phyloP scores from a whole-genome alignment of 2,329 filamentous ascomycete species.

The Sclerotinia minor region DNA sequence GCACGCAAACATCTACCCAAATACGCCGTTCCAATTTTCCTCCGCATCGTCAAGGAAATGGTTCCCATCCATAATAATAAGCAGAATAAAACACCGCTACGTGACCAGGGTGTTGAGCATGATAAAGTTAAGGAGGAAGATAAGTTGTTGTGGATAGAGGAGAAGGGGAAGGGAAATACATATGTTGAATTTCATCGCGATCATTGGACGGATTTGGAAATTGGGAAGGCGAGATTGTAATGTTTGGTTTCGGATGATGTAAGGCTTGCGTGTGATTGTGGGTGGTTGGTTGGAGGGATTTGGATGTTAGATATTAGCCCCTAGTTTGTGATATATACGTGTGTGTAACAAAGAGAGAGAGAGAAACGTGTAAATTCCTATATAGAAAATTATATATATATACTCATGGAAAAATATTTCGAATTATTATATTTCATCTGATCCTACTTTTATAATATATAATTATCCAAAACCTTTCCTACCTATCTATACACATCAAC shows the following conservation, averaged over 20 bases:
- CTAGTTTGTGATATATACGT: no score
- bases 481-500: no score
- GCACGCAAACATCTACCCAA: constrained; percentile 61
- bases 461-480: no score
- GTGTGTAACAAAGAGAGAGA: no score
- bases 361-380: no score
- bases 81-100: constrained; percentile 72
- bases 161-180: constrained; percentile 52
- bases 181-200: constrained; percentile 59
- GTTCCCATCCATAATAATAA: constrained; percentile 75
- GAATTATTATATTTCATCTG: no score
- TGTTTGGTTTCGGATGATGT: not conserved
- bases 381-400: no score
- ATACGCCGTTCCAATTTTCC: constrained; percentile 75
- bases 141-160: constrained; percentile 56
- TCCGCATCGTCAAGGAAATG: constrained; percentile 59
- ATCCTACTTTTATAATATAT: no score
- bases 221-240: constrained; percentile 49
- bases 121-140: constrained; percentile 48
- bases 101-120: constrained; percentile 66
- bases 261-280: no score
- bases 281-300: not conserved
- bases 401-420: no score
- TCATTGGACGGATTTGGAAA: constrained; percentile 58
- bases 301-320: no score